Conservation (phyloP, 2,329 filamentous ascomycete species). For the Cladosporium sp. region DNA sequence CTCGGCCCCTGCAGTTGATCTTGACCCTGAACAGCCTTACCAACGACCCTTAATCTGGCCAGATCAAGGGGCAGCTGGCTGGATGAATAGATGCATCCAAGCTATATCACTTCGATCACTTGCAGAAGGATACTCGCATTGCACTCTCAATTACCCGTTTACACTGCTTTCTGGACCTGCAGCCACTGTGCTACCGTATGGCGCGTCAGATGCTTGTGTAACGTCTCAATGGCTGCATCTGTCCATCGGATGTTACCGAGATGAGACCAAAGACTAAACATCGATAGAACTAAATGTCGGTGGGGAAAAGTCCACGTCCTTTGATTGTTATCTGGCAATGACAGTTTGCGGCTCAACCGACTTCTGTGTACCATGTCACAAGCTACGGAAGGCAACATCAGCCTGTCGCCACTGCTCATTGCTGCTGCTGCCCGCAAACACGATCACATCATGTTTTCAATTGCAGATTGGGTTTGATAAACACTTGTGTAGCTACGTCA, state of each 20-base stretch:
- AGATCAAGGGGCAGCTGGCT: background rate
- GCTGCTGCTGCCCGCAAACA: conserved; percentile 5
- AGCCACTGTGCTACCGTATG: background rate
- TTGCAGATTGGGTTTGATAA: background rate
- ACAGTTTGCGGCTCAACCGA: background rate
- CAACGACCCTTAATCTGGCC: background rate
- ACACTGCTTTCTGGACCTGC: background rate
- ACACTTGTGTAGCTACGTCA: background rate
- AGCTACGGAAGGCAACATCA: background rate
- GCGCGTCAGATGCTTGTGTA: background rate
- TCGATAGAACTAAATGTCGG: background rate
- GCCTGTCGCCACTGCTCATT: background rate
- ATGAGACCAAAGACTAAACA: background rate
- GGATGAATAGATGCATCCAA: background rate
- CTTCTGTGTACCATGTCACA: background rate
- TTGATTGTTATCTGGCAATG: background rate
- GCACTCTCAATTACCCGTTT: background rate
- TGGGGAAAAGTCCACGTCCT: background rate
- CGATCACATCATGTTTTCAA: background rate
- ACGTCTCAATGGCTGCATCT: background rate
- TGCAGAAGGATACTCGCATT: background rate
- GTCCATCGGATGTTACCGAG: background rate
- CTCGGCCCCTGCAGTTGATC: conserved; percentile 10
- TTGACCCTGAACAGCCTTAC: conserved; percentile 11
- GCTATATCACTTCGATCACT: background rate